Conservation (phyloP, 768 basidiomycete genomes). For the Leccinum rimulosum region DNA sequence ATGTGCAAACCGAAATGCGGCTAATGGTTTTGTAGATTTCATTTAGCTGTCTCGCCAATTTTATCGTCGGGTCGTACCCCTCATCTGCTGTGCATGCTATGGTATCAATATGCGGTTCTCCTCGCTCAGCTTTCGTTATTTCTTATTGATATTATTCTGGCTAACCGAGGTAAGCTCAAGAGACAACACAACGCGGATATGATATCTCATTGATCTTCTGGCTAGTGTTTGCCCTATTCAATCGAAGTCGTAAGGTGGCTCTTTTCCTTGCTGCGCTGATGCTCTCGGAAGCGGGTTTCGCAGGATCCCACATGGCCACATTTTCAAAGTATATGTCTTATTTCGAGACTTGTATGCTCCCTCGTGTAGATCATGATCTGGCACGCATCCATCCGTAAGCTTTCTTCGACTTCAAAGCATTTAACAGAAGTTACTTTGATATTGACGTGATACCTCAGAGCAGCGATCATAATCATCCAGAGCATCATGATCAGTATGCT, state of each 20-base stretch:
- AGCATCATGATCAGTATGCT: constrained; percentile 40
- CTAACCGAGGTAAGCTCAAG: constrained; percentile 22
- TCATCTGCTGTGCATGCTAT: constrained; percentile 9
- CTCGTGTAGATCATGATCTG: neutral
- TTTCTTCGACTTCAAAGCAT: neutral
- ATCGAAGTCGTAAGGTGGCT: constrained; percentile 32
- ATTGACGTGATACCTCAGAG: constrained; percentile 6
- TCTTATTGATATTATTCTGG: constrained; percentile 24
- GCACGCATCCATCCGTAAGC: constrained; percentile 16
- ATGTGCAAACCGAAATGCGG: neutral
- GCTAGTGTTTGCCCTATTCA: constrained; percentile 31
- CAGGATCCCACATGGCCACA: constrained; percentile 21
- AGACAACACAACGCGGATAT: neutral
- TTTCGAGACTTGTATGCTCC: constrained; percentile 26
- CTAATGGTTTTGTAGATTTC: constrained; percentile 5
- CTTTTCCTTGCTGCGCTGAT: constrained; percentile 12
- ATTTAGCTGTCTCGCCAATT: constrained; percentile 5
- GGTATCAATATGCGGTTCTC: constrained; percentile 8
- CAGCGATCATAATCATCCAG: constrained; percentile 31
- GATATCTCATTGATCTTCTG: neutral
- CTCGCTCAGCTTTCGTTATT: constrained; percentile 9
- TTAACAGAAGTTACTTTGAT: neutral
- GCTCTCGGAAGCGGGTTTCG: constrained; percentile 18
- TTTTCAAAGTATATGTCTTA: neutral
- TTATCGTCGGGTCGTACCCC: constrained; percentile 11